Conservation (phyloP, 2,329 filamentous ascomycete species). For the Iodosphaeria phyllophila region DNA sequence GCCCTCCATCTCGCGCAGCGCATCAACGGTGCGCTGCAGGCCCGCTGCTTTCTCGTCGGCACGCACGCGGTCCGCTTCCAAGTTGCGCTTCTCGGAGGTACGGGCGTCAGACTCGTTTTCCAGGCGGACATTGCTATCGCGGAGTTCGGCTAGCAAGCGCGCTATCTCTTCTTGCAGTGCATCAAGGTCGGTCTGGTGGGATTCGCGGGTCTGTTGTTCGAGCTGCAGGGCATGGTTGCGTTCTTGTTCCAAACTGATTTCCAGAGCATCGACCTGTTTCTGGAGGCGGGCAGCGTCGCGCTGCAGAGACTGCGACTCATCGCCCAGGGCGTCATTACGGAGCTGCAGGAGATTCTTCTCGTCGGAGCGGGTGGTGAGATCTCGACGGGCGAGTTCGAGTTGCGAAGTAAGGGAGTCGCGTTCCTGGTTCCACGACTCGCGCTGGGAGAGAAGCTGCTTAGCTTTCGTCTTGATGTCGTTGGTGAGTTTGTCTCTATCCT, state of each 20-base stretch:
- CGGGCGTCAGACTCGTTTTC: conserved; percentile 56
- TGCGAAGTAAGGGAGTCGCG: conserved; percentile 25
- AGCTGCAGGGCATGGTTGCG: conserved; percentile 37
- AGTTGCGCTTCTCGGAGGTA: conserved; percentile 44
- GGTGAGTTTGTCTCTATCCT: conserved; percentile 25
- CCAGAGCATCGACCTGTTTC: conserved; percentile 25
- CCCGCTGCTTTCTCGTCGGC: conserved; percentile 49
- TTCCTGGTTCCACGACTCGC: conserved; percentile 19
- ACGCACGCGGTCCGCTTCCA: conserved; percentile 46
- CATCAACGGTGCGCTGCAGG: conserved; percentile 53
- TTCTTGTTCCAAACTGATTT: conserved; percentile 30
- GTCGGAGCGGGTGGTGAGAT: conserved; percentile 37
- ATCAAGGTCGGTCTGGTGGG: conserved; percentile 35
- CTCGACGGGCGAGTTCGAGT: conserved; percentile 35
- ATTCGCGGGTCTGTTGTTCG: conserved; percentile 36
- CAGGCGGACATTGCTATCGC: conserved; percentile 51
- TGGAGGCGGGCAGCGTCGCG: conserved; percentile 36
- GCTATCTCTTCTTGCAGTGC: conserved; percentile 34
- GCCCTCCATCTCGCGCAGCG: conserved; percentile 48
- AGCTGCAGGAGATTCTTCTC: conserved; percentile 54
- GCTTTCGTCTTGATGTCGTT: conserved; percentile 24
- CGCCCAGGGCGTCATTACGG: conserved; percentile 46
- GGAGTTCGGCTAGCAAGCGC: conserved; percentile 42
- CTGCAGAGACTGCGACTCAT: conserved; percentile 48
- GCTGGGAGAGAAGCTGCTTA: conserved; percentile 23